These are phyloP conservation scores for Cytospora paraplurivora DNA, from an alignment of 2,329 filamentous ascomycete species.

Conservation along the genomic window DNA sequence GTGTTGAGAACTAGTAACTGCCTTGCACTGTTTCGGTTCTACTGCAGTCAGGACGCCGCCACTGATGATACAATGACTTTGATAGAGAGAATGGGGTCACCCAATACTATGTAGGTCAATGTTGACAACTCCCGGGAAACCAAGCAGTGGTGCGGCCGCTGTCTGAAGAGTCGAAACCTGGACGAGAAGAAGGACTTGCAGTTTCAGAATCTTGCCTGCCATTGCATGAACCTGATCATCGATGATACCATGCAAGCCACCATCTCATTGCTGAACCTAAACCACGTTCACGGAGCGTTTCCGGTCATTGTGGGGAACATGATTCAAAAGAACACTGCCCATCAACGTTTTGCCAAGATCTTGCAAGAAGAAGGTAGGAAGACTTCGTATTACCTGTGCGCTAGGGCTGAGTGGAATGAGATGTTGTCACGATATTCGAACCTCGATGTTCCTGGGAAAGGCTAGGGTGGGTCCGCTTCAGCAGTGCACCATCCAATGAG, in stretches of 20 bases:
- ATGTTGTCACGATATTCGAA: neutral
- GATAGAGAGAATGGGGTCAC: neutral
- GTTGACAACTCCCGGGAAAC: neutral
- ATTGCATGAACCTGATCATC: neutral
- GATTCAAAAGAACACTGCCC: neutral
- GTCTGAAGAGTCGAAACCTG: neutral
- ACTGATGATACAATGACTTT: neutral
- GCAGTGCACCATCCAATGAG: slow-evolving; percentile 15
- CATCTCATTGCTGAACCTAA: neutral
- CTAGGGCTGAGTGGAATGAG: neutral
- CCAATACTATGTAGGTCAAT: neutral
- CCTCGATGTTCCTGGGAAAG: slow-evolving; percentile 5
- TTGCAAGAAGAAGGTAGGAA: no score
- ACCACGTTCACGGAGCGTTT: neutral
- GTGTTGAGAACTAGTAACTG: neutral
- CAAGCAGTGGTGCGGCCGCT: neutral
- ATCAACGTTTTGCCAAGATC: neutral
- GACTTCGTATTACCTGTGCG: neutral
- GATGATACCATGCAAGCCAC: neutral
- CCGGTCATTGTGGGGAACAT: neutral
- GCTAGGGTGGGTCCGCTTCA: slow-evolving; percentile 8
- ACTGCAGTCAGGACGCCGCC: neutral
- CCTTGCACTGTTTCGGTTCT: neutral
- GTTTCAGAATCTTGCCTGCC: neutral
- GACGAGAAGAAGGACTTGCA: neutral